Evolutionary conservation across 176 grass and related monocot genomes (phyloP).

Genomic region (Zea luxurians): DNA sequence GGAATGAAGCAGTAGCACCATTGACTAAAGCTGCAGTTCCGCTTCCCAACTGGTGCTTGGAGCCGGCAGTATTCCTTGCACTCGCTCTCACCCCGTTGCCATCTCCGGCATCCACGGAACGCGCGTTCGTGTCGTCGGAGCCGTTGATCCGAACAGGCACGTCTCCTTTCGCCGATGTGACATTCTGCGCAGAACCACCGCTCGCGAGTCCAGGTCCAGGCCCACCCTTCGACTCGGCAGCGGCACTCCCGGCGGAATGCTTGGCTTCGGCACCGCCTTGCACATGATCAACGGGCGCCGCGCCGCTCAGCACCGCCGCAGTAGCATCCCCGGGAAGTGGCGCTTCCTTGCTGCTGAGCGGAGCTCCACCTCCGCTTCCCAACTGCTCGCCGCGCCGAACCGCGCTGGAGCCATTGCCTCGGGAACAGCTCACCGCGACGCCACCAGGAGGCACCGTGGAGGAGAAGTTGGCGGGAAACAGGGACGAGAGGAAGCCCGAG

Average conservation of each 20-base stretch:
- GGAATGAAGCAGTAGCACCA: not conserved
- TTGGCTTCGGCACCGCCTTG: slow-evolving; percentile 17
- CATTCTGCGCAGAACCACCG: slow-evolving; percentile 3
- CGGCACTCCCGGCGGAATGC: slow-evolving; percentile 13
- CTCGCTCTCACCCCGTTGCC: slow-evolving; percentile 28
- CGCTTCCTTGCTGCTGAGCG: not conserved
- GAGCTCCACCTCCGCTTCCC: slow-evolving; percentile 4
- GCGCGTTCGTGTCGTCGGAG: slow-evolving; percentile 13
- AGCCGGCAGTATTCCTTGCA: slow-evolving; percentile 14
- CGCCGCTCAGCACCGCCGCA: not conserved
- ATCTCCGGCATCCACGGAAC: slow-evolving; percentile 29
- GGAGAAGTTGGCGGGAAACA: slow-evolving; percentile 65
- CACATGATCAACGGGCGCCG: slow-evolving; percentile 13
- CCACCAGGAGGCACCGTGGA: slow-evolving; percentile 4
- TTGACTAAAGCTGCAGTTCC: slow-evolving; percentile 34
- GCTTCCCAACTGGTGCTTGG: slow-evolving; percentile 2
- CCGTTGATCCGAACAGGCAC: slow-evolving; percentile 28
- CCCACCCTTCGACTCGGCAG: slow-evolving; percentile 10
- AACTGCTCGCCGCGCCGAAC: slow-evolving; percentile 5
- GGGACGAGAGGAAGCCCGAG: slow-evolving; percentile 58
- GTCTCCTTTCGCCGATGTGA: not conserved
- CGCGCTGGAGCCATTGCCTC: not conserved
- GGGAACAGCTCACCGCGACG: not conserved
- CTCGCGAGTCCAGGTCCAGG: not conserved
- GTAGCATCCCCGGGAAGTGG: not conserved